A percentile compares a stretch with the other conserved stretches of the same genome.
Evolutionary conservation across 345 rosid genomes (phyloP).

Genomic region (Moricandia moricandioides): DNA sequence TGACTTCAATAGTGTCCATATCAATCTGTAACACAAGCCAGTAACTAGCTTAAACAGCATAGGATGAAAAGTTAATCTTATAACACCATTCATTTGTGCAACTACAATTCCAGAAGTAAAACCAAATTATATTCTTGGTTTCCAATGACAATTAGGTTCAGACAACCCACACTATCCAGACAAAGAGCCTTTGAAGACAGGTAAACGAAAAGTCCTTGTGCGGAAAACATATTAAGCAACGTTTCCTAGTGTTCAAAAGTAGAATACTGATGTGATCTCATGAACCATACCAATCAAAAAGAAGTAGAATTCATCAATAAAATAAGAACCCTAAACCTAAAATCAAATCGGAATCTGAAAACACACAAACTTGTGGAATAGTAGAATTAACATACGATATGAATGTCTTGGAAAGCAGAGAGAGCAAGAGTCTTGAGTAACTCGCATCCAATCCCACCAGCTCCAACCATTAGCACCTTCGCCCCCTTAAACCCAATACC

Average conservation of each 20-base stretch:
- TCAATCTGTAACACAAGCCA: constrained; percentile 67
- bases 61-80: neutral
- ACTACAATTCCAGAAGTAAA: neutral
- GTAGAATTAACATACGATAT: constrained; percentile 61
- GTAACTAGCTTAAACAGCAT: neutral
- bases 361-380: neutral
- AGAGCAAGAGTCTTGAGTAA: constrained; percentile 94
- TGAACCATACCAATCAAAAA: neutral
- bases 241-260: neutral
- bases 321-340: neutral
- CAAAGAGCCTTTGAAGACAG: neutral
- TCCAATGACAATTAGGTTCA: neutral
- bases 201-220: neutral
- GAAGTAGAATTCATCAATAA: neutral
- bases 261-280: too few species aligned
- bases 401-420: constrained; percentile 86
- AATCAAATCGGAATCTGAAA: neutral
- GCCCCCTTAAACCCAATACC: constrained; percentile 53
- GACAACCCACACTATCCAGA: neutral
- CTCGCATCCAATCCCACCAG: constrained; percentile 99
- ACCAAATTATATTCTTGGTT: too few species aligned
- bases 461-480: constrained; percentile 98
- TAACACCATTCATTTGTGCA: neutral
- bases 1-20: constrained; percentile 99
- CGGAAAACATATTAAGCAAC: too few species aligned